Conservation (phyloP, 2,329 filamentous ascomycete species). For the Aspergillus sojae region DNA sequence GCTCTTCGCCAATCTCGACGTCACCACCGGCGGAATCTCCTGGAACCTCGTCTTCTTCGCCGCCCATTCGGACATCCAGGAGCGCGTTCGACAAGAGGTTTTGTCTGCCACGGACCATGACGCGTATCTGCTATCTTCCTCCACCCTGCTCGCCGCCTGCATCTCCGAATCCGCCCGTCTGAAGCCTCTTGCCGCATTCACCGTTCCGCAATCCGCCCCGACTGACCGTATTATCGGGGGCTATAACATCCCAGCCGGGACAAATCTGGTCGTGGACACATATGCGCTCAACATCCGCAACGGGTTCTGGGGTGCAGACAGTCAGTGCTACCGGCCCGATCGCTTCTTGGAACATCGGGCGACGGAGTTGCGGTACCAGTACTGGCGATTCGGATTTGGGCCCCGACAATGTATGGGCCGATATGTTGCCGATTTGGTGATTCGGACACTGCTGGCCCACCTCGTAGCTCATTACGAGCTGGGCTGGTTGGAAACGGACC, state of each 20-base stretch:
- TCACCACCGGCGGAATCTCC: slow-evolving; percentile 46
- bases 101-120: slow-evolving; percentile 12
- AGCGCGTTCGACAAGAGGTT: slow-evolving; percentile 27
- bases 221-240: slow-evolving; percentile 36
- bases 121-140: slow-evolving; percentile 27
- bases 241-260: slow-evolving; percentile 39
- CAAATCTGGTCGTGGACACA: slow-evolving; percentile 48
- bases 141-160: slow-evolving; percentile 35
- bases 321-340: slow-evolving; percentile 37
- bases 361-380: slow-evolving; percentile 1
- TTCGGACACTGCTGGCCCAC: background rate
- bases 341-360: slow-evolving; percentile 16
- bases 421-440: background rate
- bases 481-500: background rate
- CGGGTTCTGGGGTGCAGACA: slow-evolving; percentile 44
- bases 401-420: background rate
- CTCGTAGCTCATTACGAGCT: background rate
- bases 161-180: slow-evolving; percentile 45
- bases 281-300: slow-evolving; percentile 48
- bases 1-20: slow-evolving; percentile 53
- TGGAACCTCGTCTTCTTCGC: slow-evolving; percentile 50
- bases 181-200: slow-evolving; percentile 44
- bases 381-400: background rate
- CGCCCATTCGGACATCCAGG: slow-evolving; percentile 31
- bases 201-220: slow-evolving; percentile 44